phyloP scores from a whole-genome alignment of 495 filamentous ascomycete genomes.

The Penicillium verhagenii region DNA sequence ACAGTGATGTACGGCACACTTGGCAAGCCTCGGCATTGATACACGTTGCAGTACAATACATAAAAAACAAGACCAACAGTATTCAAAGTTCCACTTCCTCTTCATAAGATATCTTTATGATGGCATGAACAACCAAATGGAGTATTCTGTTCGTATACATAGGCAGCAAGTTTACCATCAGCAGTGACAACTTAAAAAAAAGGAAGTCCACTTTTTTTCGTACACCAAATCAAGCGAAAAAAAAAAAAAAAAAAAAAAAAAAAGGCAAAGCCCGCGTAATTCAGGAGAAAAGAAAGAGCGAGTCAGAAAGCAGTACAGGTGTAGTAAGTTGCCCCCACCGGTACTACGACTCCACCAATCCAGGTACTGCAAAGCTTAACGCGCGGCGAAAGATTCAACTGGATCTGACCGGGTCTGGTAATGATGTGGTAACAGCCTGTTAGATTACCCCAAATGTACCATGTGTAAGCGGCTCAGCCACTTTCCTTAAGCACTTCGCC shows the following conservation, averaged over 20 bases:
- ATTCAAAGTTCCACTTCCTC: no score
- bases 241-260: background rate
- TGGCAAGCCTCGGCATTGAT: background rate
- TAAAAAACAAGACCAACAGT: background rate
- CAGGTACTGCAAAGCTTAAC: slow-evolving; percentile 9
- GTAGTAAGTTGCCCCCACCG: slow-evolving; percentile 3
- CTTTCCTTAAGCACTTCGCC: no score
- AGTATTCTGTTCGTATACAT: background rate
- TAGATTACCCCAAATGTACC: no score
- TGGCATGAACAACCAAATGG: no score
- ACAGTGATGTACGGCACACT: background rate
- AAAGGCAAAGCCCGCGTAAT: background rate
- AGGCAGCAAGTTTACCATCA: background rate
- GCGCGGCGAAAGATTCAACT: background rate
- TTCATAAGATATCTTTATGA: no score
- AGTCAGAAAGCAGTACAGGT: no score
- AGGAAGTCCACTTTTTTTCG: background rate
- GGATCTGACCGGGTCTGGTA: background rate
- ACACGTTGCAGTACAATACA: background rate
- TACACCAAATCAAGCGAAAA: no score
- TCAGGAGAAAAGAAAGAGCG: background rate
- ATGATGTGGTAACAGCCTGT: background rate
- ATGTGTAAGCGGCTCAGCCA: no score
- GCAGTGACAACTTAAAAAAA: no score
- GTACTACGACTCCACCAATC: slow-evolving; percentile 2